Evolutionary conservation across 768 basidiomycete genomes (phyloP).

Genomic region (Agrocybe chaxingu): DNA sequence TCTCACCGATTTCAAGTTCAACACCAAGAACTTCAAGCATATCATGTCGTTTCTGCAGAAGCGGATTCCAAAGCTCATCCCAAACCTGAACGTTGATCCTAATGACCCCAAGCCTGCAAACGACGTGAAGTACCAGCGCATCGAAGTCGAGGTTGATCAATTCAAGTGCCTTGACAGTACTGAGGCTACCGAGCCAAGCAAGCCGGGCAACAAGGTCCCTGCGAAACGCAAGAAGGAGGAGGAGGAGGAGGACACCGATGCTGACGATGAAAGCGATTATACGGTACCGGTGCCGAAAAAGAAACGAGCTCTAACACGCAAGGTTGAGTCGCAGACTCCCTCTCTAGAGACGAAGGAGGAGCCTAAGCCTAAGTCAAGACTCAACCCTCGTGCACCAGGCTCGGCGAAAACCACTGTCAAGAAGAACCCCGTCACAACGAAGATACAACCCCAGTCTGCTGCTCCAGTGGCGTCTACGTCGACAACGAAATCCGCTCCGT

Average conservation of each 20-base stretch:
- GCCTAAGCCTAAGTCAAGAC: background rate
- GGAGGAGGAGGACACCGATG: background rate
- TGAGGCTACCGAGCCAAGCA: too few relatives aligned
- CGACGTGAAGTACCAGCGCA: too few relatives aligned
- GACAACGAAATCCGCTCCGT: background rate
- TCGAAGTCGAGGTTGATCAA: background rate
- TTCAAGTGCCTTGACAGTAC: background rate
- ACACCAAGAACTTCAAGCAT: slow-evolving; percentile 13
- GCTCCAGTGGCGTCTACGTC: background rate
- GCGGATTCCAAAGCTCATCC: slow-evolving; percentile 10
- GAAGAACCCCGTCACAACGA: slow-evolving; percentile 1
- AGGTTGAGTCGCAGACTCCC: background rate
- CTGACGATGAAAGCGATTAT: background rate
- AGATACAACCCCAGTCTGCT: background rate
- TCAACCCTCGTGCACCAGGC: background rate
- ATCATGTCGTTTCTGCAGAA: slow-evolving; percentile 15
- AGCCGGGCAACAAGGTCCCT: background rate
- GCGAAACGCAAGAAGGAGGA: slow-evolving; percentile 8
- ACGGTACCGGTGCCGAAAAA: background rate
- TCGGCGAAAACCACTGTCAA: slow-evolving; percentile 12
- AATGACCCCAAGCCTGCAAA: too few relatives aligned
- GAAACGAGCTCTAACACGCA: background rate
- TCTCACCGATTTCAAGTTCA: background rate
- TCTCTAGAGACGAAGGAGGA: background rate
- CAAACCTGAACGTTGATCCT: background rate